Percentiles rank a stretch among this genome's conserved stretches.
Conservation (phyloP, 2,329 filamentous ascomycete genomes). For the Aspergillus aculeatus region DNA sequence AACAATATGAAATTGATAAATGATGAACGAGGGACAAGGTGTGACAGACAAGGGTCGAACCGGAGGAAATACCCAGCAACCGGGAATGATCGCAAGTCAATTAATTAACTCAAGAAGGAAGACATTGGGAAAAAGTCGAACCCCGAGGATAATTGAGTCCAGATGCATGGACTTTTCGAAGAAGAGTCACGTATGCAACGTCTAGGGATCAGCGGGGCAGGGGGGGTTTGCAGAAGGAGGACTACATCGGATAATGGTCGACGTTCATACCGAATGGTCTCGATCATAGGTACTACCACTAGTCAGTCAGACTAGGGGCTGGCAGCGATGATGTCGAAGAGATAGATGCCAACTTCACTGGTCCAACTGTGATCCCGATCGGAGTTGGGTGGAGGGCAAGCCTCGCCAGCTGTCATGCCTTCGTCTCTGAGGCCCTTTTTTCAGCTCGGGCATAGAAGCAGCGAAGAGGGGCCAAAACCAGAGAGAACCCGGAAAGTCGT, state of each 20-base stretch:
- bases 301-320: not conserved
- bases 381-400: not conserved
- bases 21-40: conserved; percentile 3
- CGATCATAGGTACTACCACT: not conserved
- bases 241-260: conserved; percentile 9
- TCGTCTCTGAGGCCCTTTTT: not conserved
- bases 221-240: conserved; percentile 4
- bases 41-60: conserved; percentile 4
- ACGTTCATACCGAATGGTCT: conserved; percentile 2
- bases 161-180: conserved; percentile 19
- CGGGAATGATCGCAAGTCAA: conserved; percentile 14
- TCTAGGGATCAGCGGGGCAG: conserved; percentile 12
- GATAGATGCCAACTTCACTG: conserved; percentile 1
- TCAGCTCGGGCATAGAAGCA: not conserved
- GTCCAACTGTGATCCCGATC: not conserved
- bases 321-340: not conserved
- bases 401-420: not conserved
- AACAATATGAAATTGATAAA: not conserved
- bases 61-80: conserved; percentile 13
- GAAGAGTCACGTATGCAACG: conserved; percentile 15
- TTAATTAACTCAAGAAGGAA: conserved; percentile 14
- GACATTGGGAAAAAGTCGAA: conserved; percentile 5
- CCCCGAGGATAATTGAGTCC: conserved; percentile 14
- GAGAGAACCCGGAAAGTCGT: not conserved
- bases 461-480: not conserved